Evolutionary conservation across 73 alveolate genomes (phyloP).

Genomic region (Paramecium primaurelia): DNA sequence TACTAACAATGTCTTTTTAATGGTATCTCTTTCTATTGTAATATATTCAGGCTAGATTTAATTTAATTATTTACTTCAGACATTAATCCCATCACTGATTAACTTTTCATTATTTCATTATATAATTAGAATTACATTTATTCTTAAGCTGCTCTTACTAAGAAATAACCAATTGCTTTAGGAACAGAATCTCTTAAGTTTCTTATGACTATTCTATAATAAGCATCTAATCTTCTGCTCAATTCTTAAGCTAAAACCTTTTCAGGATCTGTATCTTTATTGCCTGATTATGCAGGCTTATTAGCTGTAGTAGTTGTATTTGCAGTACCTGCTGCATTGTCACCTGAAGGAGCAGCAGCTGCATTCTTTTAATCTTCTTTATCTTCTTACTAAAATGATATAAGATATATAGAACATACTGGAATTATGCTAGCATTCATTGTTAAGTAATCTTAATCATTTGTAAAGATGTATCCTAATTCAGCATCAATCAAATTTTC

Average conservation of each 20-base stretch:
- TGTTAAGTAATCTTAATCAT: constrained; percentile 66
- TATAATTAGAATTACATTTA: constrained; percentile 57
- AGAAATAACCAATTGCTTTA: constrained; percentile 95
- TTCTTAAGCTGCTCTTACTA: constrained; percentile 90
- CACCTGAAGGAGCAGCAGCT: constrained; percentile 37
- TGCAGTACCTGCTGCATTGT: constrained; percentile 30
- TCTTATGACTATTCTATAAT: constrained; percentile 89
- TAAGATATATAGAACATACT: not conserved
- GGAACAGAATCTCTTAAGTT: constrained; percentile 94
- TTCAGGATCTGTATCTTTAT: constrained; percentile 70
- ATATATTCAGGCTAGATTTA: constrained; percentile 75
- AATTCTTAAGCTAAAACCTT: constrained; percentile 81
- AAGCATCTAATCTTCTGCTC: constrained; percentile 88
- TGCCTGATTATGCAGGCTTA: constrained; percentile 36
- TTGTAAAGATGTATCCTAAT: constrained; percentile 68
- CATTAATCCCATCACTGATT: constrained; percentile 71
- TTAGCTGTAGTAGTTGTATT: not conserved
- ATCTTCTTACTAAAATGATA: constrained; percentile 44
- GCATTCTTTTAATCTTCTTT: not conserved
- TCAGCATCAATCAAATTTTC: constrained; percentile 68
- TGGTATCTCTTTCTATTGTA: constrained; percentile 84
- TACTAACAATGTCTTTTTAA: constrained; percentile 66
- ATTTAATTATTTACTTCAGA: constrained; percentile 45
- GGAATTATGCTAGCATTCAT: constrained; percentile 55
- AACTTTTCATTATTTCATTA: constrained; percentile 74